Evolutionary conservation across 768 basidiomycete species (phyloP).

Genomic region (Amanita exitialis): DNA sequence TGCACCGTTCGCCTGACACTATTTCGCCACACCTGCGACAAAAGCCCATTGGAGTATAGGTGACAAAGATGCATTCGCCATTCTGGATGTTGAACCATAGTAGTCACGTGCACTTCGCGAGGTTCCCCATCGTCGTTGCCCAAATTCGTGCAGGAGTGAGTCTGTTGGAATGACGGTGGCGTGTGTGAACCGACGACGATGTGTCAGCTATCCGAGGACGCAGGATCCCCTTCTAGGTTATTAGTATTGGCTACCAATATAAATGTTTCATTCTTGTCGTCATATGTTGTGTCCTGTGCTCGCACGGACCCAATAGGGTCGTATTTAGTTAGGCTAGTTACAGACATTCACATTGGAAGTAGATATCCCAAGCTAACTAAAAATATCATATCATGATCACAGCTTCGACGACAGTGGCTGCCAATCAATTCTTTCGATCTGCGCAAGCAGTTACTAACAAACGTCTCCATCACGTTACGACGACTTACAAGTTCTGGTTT

Average conservation of each 20-base stretch:
- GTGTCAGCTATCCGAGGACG: no score
- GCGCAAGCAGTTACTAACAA: constrained; percentile 4
- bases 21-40: constrained; percentile 84
- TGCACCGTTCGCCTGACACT: constrained; percentile 59
- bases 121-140: background rate
- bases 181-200: no score
- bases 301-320: no score
- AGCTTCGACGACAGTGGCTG: constrained; percentile 33
- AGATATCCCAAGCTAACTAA: background rate
- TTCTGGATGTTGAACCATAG: background rate
- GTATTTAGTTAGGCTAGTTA: background rate
- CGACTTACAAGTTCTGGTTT: constrained; percentile 61
- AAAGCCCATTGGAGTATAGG: constrained; percentile 51
- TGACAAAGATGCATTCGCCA: constrained; percentile 2
- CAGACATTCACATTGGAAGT: no score
- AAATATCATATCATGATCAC: constrained; percentile 10
- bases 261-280: no score
- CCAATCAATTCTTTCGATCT: constrained; percentile 66
- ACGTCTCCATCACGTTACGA: background rate
- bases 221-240: no score
- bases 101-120: constrained; percentile 5
- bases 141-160: no score
- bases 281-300: no score
- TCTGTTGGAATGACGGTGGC: no score
- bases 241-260: no score